Evolutionary conservation across 768 basidiomycete species (phyloP), one percentile per base, ranked within the genome.

Genomic region (Russula vinacea): DNA sequence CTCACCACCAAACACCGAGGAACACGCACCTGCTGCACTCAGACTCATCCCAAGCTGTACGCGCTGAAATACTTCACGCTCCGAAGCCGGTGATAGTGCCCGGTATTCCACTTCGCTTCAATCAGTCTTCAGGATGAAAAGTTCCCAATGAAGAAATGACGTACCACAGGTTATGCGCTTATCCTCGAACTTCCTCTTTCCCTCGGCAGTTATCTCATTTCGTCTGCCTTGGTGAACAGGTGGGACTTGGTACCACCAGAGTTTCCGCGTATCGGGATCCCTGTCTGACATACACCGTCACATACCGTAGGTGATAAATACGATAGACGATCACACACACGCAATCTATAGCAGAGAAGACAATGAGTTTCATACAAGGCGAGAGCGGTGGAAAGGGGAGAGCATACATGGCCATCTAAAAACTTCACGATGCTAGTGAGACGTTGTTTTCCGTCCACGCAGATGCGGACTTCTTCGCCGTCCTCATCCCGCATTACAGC

Each of bases 21-120:
- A 29, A 62, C 17, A 69, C 76, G 51, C 69, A 87, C 90, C 89
- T 71, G 90, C 87, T 24, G 85, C 81, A 9, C 87, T 87, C 53
- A 94, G 77, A 17, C 83, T 77, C 76, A 90, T 84, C 59, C 91
- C 91, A 45, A 93, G 73, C 68, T 94, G 92, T 17, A 94, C 91
- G 32, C 92, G 79, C 68, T 90, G 87, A 70, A 90, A 91, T 24
- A 92, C 86, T 58, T 93, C 91, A 55, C 90, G 83, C 73, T 93
- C 90, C 5, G 79, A 76, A 6, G 78, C 77, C 14, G 82, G 78
- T 2, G 79, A 72, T 1, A 93, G 75, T 33, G 77, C 72, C 40
- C 77, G 73, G 68, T 92, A 93, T 73, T 91, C 88, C 54, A 90
- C 90, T 61, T 45, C 24, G 33, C 32, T 39, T 32, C 22, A 5